Conservation (phyloP, 2,329 filamentous ascomycete species). For the Neospermospora avenae region DNA sequence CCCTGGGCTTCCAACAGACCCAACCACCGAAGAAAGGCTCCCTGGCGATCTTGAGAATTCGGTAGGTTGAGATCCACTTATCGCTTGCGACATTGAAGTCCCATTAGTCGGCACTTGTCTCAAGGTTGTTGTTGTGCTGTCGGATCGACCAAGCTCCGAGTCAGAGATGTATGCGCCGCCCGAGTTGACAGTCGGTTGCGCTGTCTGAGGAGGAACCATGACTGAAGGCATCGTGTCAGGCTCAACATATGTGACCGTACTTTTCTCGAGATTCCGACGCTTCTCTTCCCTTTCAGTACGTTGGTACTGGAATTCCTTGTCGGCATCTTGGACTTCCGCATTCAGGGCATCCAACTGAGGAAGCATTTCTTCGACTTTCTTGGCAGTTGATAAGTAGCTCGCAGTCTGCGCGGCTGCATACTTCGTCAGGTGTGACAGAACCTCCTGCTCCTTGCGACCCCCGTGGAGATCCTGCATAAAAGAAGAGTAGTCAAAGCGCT, state of each 20-base stretch:
- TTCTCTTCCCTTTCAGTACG: conserved; percentile 95
- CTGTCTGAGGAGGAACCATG: conserved; percentile 32
- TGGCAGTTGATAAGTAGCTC: conserved; percentile 76
- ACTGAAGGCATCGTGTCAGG: conserved; percentile 55
- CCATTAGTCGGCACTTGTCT: conserved; percentile 48
- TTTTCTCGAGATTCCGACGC: conserved; percentile 83
- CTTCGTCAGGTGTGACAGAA: conserved; percentile 88
- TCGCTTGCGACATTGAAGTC: conserved; percentile 34
- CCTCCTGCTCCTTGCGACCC: conserved; percentile 96
- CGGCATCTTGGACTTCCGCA: conserved; percentile 83
- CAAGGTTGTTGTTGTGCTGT: conserved; percentile 70
- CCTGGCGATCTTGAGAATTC: conserved; percentile 53
- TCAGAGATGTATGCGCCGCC: conserved; percentile 52
- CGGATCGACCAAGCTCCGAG: conserved; percentile 66
- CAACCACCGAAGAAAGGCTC: conserved; percentile 43
- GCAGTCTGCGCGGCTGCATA: conserved; percentile 89
- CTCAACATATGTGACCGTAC: conserved; percentile 69
- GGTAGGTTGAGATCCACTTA: conserved; percentile 20
- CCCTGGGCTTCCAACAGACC: conserved; percentile 47
- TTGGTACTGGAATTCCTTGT: conserved; percentile 96
- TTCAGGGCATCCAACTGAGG: conserved; percentile 88
- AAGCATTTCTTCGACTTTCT: conserved; percentile 81
- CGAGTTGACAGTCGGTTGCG: conserved; percentile 28
- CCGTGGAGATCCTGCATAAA: conserved; percentile 99
- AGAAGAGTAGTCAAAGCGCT: conserved; percentile 96